phyloP scores from a whole-genome alignment of 495 filamentous ascomycete genomes.

The Xylaria castorea region DNA sequence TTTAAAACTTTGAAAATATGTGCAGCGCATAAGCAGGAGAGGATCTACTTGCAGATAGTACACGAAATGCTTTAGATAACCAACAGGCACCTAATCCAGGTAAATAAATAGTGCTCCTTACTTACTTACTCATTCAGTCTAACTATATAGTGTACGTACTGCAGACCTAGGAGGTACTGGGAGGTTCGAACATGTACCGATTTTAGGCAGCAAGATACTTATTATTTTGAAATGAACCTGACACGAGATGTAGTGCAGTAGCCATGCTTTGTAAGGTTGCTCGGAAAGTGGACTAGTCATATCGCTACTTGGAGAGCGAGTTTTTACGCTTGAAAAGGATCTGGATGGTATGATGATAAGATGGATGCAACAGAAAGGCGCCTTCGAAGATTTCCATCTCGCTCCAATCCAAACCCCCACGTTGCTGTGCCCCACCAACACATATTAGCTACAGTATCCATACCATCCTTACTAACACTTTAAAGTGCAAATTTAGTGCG shows the following conservation, averaged over 20 bases:
- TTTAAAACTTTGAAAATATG: background rate
- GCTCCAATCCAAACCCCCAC: background rate
- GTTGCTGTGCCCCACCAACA: background rate
- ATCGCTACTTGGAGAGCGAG: conserved; percentile 4
- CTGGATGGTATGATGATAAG: background rate
- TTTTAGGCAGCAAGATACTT: background rate
- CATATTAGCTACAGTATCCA: background rate
- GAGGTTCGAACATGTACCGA: background rate
- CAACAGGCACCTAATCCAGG: background rate
- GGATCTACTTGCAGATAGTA: too few relatives aligned
- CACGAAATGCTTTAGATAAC: background rate
- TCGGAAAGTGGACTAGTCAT: conserved; percentile 3
- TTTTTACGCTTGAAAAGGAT: background rate
- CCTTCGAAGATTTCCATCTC: background rate
- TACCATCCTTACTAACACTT: too few relatives aligned
- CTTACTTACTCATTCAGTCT: background rate
- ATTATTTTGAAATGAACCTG: background rate
- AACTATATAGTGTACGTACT: too few relatives aligned
- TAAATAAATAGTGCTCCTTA: background rate
- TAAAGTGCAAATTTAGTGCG: too few relatives aligned
- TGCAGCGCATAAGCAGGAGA: background rate
- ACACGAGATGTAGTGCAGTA: background rate
- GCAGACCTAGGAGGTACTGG: too few relatives aligned
- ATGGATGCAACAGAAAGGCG: background rate
- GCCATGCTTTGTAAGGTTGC: background rate